These are phyloP conservation scores for Melampsora larici-populina DNA, from an alignment of 1,284 basidiomycete genomes.

Conservation along the genomic window DNA sequence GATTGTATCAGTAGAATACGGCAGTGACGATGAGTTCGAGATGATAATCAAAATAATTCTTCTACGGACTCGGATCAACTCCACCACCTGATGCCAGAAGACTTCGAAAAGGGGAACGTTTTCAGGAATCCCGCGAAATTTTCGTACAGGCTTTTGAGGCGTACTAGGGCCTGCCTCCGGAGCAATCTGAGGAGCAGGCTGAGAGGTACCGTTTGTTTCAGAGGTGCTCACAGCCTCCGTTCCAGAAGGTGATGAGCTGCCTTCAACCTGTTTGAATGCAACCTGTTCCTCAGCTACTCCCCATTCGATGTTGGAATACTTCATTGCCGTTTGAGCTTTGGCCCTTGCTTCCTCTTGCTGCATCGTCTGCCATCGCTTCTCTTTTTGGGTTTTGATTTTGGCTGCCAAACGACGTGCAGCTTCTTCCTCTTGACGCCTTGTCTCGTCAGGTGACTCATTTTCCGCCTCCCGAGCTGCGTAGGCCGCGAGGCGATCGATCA, in stretches of 20 bases:
- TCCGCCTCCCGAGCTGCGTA: conserved; percentile 91
- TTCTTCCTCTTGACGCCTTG: conserved; percentile 81
- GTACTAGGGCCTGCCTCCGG: conserved; percentile 34
- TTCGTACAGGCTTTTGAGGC: conserved; percentile 48
- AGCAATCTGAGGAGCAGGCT: neutral
- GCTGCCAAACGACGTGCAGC: conserved; percentile 78
- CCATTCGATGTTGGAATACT: conserved; percentile 51
- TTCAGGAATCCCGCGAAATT: conserved; percentile 85
- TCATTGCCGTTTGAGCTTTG: conserved; percentile 44
- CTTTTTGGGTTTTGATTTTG: conserved; percentile 73
- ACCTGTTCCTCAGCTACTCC: conserved; percentile 46
- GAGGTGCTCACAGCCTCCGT: conserved; percentile 41
- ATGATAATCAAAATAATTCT: neutral
- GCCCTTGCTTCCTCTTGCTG: conserved; percentile 57
- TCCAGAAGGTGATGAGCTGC: conserved; percentile 42
- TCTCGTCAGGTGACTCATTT: conserved; percentile 86
- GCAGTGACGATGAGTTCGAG: neutral
- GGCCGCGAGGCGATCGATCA: conserved; percentile 89
- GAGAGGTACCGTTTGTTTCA: neutral
- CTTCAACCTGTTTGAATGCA: conserved; percentile 32
- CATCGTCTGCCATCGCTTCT: conserved; percentile 57
- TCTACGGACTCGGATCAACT: conserved; percentile 75
- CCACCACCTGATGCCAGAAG: conserved; percentile 96
- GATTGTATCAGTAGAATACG: neutral
- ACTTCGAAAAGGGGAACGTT: conserved; percentile 90